A percentile compares a stretch with the other conserved stretches of the same genome.
Evolutionary conservation across 2,329 filamentous ascomycete species (phyloP).

Genomic region (Ceratocystis colombiana): DNA sequence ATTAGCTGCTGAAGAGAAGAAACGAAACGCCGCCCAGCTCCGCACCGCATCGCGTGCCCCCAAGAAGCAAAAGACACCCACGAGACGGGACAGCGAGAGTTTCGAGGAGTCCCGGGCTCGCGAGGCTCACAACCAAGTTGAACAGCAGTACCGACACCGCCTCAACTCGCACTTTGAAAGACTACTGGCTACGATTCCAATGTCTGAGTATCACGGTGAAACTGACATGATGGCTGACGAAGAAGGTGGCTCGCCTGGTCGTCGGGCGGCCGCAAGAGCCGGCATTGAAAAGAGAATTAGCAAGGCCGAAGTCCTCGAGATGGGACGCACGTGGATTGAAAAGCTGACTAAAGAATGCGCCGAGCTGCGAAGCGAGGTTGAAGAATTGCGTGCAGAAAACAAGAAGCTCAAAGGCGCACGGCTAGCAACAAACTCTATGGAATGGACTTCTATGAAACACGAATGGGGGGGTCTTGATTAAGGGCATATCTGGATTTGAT

Average conservation of each 20-base stretch:
- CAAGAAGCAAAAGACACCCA: conserved; percentile 25
- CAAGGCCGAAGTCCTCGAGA: conserved; percentile 40
- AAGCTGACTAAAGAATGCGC: conserved; percentile 35
- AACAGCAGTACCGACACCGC: conserved; percentile 41
- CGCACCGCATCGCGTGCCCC: conserved; percentile 27
- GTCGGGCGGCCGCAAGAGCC: conserved; percentile 27
- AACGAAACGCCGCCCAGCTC: conserved; percentile 25
- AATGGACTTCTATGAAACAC: conserved; percentile 5
- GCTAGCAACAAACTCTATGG: not conserved
- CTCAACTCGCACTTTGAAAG: conserved; percentile 40
- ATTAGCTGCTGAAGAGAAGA: conserved; percentile 23
- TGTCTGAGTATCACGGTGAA: conserved; percentile 30
- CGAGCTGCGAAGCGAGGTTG: conserved; percentile 27
- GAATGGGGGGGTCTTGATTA: conserved; percentile 18
- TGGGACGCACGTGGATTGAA: conserved; percentile 37
- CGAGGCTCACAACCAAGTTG: conserved; percentile 38
- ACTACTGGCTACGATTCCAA: conserved; percentile 36
- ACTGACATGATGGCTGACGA: conserved; percentile 28
- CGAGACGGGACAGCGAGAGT: conserved; percentile 35
- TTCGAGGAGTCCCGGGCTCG: conserved; percentile 34
- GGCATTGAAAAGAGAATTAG: conserved; percentile 32
- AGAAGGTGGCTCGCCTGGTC: conserved; percentile 29
- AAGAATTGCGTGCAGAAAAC: conserved; percentile 14
- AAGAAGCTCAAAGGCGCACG: conserved; percentile 15
- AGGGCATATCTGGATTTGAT: not conserved